These are phyloP conservation scores for Sporothrix brunneoviolacea DNA, from an alignment of 2,329 filamentous ascomycete species.

Conservation along the genomic window DNA sequence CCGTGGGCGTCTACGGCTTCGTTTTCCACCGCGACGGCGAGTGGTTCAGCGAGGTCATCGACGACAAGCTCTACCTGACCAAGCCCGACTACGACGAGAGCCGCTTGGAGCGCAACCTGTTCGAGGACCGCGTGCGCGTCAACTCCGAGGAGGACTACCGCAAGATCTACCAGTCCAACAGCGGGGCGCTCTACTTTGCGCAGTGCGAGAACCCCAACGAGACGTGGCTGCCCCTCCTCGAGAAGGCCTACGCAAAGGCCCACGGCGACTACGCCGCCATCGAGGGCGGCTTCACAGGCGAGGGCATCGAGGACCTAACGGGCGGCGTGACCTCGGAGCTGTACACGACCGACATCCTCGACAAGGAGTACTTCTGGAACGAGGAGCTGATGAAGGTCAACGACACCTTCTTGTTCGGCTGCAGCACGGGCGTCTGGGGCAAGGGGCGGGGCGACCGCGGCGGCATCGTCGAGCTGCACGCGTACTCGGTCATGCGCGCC, in stretches of 20 bases:
- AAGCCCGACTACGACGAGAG: conserved; percentile 57
- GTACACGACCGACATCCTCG: conserved; percentile 63
- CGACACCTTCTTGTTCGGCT: conserved; percentile 71
- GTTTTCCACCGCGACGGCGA: conserved; percentile 77
- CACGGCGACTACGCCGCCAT: conserved; percentile 69
- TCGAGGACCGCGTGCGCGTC: conserved; percentile 40
- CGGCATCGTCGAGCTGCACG: conserved; percentile 52
- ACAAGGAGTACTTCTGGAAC: conserved; percentile 77
- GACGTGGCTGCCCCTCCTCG: conserved; percentile 66
- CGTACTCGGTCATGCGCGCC: conserved; percentile 56
- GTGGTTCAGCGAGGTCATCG: conserved; percentile 56
- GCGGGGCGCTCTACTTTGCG: conserved; percentile 63
- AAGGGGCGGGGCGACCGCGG: conserved; percentile 54
- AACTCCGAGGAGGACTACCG: conserved; percentile 54
- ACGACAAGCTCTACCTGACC: conserved; percentile 51
- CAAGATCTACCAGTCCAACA: conserved; percentile 59
- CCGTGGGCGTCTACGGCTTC: conserved; percentile 76
- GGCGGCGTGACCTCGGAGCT: conserved; percentile 66
- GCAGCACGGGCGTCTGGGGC: conserved; percentile 56
- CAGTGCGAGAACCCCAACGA: conserved; percentile 63
- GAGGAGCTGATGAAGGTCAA: conserved; percentile 77
- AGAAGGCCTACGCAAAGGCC: conserved; percentile 70
- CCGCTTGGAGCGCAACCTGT: conserved; percentile 40
- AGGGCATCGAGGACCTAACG: conserved; percentile 47
- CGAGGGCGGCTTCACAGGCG: conserved; percentile 55